Conservation (phyloP, 495 filamentous ascomycete species). For the Lepidopterella palustris region DNA sequence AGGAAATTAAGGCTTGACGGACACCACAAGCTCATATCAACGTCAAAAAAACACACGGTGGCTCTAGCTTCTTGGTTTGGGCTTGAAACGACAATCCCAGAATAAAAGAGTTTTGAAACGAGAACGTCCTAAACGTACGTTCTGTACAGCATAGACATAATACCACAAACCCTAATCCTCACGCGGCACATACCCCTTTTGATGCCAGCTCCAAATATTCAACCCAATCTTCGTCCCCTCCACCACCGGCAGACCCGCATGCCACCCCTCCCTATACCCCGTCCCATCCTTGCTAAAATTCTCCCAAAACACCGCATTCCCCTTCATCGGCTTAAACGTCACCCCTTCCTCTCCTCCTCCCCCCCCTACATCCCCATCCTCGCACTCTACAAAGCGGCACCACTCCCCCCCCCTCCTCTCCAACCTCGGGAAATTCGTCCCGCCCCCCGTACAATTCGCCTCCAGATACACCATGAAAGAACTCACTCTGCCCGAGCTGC, state of each 20-base stretch:
- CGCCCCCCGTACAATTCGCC: conserved; percentile 49
- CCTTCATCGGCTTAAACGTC: conserved; percentile 60
- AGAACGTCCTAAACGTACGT: no score
- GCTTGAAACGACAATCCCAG: no score
- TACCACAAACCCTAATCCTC: background rate
- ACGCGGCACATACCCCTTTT: conserved; percentile 10
- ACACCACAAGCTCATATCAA: no score
- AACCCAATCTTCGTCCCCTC: conserved; percentile 68
- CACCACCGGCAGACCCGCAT: conserved; percentile 63
- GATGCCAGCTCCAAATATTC: conserved; percentile 65
- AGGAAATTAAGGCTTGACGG: no score
- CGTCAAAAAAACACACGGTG: no score
- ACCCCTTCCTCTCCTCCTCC: conserved; percentile 49
- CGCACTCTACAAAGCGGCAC: conserved; percentile 43
- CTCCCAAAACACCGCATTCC: conserved; percentile 72
- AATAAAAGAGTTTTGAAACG: no score
- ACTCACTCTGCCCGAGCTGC: conserved; percentile 28
- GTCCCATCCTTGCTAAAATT: conserved; percentile 58
- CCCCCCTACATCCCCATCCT: conserved; percentile 47
- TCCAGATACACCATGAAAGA: conserved; percentile 55
- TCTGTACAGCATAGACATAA: no score
- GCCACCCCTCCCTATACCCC: conserved; percentile 60
- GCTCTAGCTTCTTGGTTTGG: no score
- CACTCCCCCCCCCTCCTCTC: conserved; percentile 30
- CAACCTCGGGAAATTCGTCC: conserved; percentile 51